Base-by-base conservation (phyloP, 192 early-diverging fungal species). In the Tieghemiomyces parasiticus region DNA sequence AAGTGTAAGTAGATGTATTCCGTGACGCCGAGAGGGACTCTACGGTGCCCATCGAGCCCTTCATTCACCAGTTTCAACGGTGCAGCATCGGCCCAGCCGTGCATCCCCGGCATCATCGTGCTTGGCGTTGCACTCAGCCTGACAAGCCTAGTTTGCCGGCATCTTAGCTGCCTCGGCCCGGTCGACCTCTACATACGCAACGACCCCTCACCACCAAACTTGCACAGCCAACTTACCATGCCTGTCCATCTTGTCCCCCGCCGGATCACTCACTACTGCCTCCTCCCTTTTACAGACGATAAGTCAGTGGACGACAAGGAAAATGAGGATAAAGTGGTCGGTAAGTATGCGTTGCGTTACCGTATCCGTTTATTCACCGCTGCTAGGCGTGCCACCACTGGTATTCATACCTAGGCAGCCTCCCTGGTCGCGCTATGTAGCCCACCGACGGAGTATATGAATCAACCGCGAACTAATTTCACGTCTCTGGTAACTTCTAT, bases 301-400 rank as follows among this genome's bases (percentile, higher is more conserved):
- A 87, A 87, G 70, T 67, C 81, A 19, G 38, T 80, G 30, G 90
- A 93, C 38, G 85, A 87, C 31, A 71, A 82, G 51, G 79, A 91
- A 33, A 78, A 82, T 19, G 86, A 88, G 61, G n/a, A n/a, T n/a
- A 92, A 95, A 67, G 91, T 93, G 65, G 89, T 92, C 65, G 81
- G 83, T 74, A 75, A 61, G 72, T 47, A 19, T 22, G 2, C 51
- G 30, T 4, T 35, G 30, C 1, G 20, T 10, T 63, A 28, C 29
- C 4, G 45, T 26, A 14, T 26, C 9, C 10, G 44, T 0, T 44
- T 35, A 46, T 20, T 25, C 47, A 42, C 35, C 25, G n/a, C 4
- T 31, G 52, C 42, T 20, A 33, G 34, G 32, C 9, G 44, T 32
- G 47, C 54, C 29, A 54, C 19, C 16, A 42, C 16, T 20, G 3